These are phyloP conservation scores for Corynespora cassiicola DNA, from an alignment of 2,329 filamentous ascomycete species.

Conservation along the genomic window DNA sequence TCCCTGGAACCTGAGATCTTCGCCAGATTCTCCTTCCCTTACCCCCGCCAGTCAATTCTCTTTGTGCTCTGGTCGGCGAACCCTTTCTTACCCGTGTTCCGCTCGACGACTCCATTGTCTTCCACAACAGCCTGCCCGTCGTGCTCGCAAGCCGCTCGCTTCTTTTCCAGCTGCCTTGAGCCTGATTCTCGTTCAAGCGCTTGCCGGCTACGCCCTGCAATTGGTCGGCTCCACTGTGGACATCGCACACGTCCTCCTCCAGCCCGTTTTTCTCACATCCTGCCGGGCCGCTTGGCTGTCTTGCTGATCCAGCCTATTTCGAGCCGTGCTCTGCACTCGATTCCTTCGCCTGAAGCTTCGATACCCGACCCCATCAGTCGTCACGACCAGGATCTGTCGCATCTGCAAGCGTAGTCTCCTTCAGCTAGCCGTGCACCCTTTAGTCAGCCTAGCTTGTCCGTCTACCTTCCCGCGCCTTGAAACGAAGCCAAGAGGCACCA, in stretches of 20 bases:
- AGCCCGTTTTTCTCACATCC: conserved; percentile 9
- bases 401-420: conserved; percentile 30
- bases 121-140: conserved; percentile 22
- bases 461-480: conserved; percentile 14
- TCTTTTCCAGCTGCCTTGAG: conserved; percentile 22
- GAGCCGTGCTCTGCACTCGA: conserved; percentile 35
- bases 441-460: conserved; percentile 23
- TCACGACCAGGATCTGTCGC: conserved; percentile 27
- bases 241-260: conserved; percentile 18
- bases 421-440: conserved; percentile 31
- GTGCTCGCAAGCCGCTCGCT: conserved; percentile 24
- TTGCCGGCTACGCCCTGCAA: conserved; percentile 5
- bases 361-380: conserved; percentile 26
- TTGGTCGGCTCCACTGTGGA: conserved; percentile 10
- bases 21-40: conserved; percentile 14
- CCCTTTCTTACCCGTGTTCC: conserved; percentile 10
- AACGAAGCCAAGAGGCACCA: conserved; percentile 15
- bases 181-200: conserved; percentile 21
- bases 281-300: conserved; percentile 25
- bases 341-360: conserved; percentile 24
- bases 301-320: conserved; percentile 22
- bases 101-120: conserved; percentile 23
- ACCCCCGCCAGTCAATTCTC: conserved; percentile 14
- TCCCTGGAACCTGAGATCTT: conserved; percentile 20
- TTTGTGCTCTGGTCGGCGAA: conserved; percentile 17